Percentiles rank a stretch among this genome's conserved stretches.
Evolutionary conservation across 768 basidiomycete genomes (phyloP).

Genomic region (Lentinus tigrinus): DNA sequence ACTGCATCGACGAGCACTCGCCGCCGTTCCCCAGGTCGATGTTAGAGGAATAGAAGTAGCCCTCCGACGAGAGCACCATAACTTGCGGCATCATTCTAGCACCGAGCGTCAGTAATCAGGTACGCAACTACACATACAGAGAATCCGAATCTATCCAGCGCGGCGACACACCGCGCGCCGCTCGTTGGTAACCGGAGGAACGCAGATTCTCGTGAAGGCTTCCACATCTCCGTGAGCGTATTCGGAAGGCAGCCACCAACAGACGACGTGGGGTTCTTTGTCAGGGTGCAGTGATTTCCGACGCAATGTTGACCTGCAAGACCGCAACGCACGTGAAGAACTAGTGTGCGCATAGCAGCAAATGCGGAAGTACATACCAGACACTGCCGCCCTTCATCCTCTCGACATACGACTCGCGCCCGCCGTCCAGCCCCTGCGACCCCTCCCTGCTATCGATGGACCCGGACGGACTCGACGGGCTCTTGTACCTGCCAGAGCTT

Average conservation of each 20-base stretch:
- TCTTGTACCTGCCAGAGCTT: slow-evolving; percentile 56
- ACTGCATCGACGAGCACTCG: slow-evolving; percentile 91
- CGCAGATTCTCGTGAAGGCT: slow-evolving; percentile 93
- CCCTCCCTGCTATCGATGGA: slow-evolving; percentile 64
- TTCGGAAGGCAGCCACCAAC: slow-evolving; percentile 86
- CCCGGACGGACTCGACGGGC: slow-evolving; percentile 58
- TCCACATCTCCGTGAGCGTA: slow-evolving; percentile 94
- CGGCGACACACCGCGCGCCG: slow-evolving; percentile 84
- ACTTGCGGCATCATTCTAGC: slow-evolving; percentile 89
- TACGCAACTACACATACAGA: too few relatives aligned
- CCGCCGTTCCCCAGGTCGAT: slow-evolving; percentile 96
- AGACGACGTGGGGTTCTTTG: slow-evolving; percentile 72
- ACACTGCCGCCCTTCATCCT: slow-evolving; percentile 65
- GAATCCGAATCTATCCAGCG: slow-evolving; percentile 82
- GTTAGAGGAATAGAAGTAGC: slow-evolving; percentile 92
- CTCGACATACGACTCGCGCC: slow-evolving; percentile 85
- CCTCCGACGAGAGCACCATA: slow-evolving; percentile 95
- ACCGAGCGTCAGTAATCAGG: slow-evolving; percentile 50
- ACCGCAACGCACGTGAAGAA: not conserved
- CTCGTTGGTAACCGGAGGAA: slow-evolving; percentile 78
- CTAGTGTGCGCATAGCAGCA: not conserved
- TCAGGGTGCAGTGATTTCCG: slow-evolving; percentile 72
- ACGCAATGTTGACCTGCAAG: slow-evolving; percentile 48
- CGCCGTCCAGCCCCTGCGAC: slow-evolving; percentile 62
- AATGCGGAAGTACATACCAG: slow-evolving; percentile 44